Conservation (phyloP, 495 filamentous ascomycete genomes). For the Penicillium tannophilum region DNA sequence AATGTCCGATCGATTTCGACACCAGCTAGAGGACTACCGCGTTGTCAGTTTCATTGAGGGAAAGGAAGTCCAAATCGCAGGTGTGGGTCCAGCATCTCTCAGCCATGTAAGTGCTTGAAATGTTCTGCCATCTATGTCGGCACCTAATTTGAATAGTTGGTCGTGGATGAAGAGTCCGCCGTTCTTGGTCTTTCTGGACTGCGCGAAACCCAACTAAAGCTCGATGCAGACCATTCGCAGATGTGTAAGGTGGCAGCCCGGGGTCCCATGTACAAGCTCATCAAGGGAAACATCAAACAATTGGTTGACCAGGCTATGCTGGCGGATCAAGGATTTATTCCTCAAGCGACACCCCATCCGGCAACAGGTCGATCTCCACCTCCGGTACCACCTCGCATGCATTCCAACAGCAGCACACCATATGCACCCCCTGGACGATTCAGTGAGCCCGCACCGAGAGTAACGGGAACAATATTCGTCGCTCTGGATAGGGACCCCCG, state of each 20-base stretch:
- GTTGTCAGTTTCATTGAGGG: slow-evolving; percentile 48
- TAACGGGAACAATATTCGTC: slow-evolving; percentile 26
- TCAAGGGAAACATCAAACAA: slow-evolving; percentile 44
- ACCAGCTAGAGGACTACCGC: slow-evolving; percentile 42
- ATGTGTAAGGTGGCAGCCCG: slow-evolving; percentile 41
- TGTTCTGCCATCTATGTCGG: not conserved
- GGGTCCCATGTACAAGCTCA: slow-evolving; percentile 42
- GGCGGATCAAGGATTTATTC: slow-evolving; percentile 38
- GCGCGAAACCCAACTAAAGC: slow-evolving; percentile 43
- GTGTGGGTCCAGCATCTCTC: slow-evolving; percentile 33
- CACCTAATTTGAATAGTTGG: slow-evolving; percentile 24
- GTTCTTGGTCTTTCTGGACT: slow-evolving; percentile 40
- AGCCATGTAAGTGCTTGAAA: slow-evolving; percentile 31
- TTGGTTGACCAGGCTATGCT: slow-evolving; percentile 39
- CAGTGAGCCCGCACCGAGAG: slow-evolving; percentile 11
- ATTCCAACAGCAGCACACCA: slow-evolving; percentile 36
- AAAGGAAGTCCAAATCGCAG: slow-evolving; percentile 39
- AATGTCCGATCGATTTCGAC: slow-evolving; percentile 40
- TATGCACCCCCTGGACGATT: slow-evolving; percentile 28
- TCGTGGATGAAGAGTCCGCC: slow-evolving; percentile 44
- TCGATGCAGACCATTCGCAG: slow-evolving; percentile 43
- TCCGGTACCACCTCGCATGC: slow-evolving; percentile 37
- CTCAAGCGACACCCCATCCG: slow-evolving; percentile 24
- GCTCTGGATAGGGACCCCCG: slow-evolving; percentile 35
- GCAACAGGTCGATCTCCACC: slow-evolving; percentile 17